Percentiles rank a stretch among this genome's conserved stretches.
Evolutionary conservation across 2,329 filamentous ascomycete genomes (phyloP).

Genomic region (Diaporthe helianthi): DNA sequence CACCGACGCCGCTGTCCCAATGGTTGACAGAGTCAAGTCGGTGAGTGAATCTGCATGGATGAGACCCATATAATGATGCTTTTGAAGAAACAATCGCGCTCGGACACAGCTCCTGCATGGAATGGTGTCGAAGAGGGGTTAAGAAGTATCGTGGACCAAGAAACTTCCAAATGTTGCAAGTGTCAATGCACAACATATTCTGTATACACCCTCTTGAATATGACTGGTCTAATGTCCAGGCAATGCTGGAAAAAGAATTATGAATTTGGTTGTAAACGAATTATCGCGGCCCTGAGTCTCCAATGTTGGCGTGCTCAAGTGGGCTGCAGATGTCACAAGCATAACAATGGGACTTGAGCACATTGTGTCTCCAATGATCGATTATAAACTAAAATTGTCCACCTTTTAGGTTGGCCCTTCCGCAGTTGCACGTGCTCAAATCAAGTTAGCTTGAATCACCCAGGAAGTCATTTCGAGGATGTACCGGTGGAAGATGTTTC

Average conservation of each 20-base stretch:
- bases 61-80: neutral
- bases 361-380: too few relatives aligned
- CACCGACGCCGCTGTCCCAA: neutral
- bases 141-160: neutral
- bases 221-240: neutral
- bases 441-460: neutral
- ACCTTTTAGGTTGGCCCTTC: neutral
- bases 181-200: neutral
- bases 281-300: too few relatives aligned
- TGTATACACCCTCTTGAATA: neutral
- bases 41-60: neutral
- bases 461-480: neutral
- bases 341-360: too few relatives aligned
- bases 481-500: neutral
- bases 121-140: neutral
- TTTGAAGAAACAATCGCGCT: neutral
- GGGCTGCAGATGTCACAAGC: too few relatives aligned
- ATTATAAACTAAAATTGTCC: too few relatives aligned
- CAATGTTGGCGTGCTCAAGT: too few relatives aligned
- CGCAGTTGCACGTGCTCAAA: neutral
- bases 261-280: neutral
- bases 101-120: neutral
- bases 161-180: neutral
- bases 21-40: neutral
- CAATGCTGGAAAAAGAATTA: neutral